Conservation (phyloP, 1,284 basidiomycete species). For the Cutaneotrichosporon sp. region DNA sequence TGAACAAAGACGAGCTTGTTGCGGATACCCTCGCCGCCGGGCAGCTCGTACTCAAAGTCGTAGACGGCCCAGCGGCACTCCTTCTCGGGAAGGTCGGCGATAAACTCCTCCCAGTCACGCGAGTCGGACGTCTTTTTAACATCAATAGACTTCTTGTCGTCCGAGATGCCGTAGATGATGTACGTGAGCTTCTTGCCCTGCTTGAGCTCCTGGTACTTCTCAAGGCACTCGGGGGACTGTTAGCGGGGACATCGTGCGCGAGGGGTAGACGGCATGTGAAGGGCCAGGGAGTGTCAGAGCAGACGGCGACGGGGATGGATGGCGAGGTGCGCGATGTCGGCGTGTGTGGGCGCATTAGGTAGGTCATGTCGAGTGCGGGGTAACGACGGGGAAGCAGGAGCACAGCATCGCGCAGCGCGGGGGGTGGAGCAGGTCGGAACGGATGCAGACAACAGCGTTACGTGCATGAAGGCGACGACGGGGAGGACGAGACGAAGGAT, state of each 20-base stretch:
- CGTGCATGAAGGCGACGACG: not conserved
- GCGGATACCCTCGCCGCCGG: slow-evolving; percentile 69
- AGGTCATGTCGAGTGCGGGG: not conserved
- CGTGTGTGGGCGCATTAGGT: not conserved
- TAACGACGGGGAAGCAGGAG: not conserved
- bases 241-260: not conserved
- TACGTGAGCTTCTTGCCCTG: slow-evolving; percentile 77
- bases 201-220: slow-evolving; percentile 70
- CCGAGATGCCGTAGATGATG: slow-evolving; percentile 73
- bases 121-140: slow-evolving; percentile 59
- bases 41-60: slow-evolving; percentile 81
- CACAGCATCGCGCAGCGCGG: not conserved
- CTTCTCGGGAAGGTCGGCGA: slow-evolving; percentile 65
- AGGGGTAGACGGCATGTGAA: not conserved
- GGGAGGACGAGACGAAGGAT: not conserved
- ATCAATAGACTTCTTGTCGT: slow-evolving; percentile 65
- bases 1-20: slow-evolving; percentile 86
- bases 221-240: slow-evolving; percentile 55
- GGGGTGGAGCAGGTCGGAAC: not conserved
- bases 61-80: slow-evolving; percentile 88
- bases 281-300: not conserved
- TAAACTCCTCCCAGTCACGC: slow-evolving; percentile 69
- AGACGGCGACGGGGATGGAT: not conserved
- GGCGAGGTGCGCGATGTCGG: not conserved
- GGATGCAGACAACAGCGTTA: no score